A percentile compares a stretch with the other conserved stretches of the same genome.
Evolutionary conservation across 1,139 yeast genomes (phyloP).

Genomic region (Blastobotrys capitulatus): DNA sequence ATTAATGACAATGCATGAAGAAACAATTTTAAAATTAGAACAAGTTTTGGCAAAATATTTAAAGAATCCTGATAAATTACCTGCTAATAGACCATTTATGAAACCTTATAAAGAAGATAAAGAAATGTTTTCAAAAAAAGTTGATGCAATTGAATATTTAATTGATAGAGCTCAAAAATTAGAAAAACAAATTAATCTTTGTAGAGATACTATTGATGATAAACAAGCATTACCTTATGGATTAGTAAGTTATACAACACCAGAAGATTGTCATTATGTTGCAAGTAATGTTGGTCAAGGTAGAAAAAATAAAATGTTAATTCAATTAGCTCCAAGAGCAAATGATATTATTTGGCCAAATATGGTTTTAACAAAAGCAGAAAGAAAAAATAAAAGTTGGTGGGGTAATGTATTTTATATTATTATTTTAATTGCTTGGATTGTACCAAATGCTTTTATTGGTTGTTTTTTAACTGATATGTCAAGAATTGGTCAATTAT

Average conservation of each 20-base stretch:
- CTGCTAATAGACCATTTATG: constrained; percentile 22
- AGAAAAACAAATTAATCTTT: constrained; percentile 27
- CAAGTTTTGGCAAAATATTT: constrained; percentile 31
- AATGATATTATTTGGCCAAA: constrained; percentile 38
- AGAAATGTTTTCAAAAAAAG: constrained; percentile 15
- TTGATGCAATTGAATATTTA: constrained; percentile 33
- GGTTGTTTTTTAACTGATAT: constrained; percentile 38
- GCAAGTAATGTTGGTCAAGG: constrained; percentile 20
- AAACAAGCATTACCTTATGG: constrained; percentile 31
- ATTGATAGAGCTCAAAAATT: constrained; percentile 22
- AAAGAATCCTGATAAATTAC: constrained; percentile 27
- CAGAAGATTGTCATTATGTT: constrained; percentile 27
- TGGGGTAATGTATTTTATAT: constrained; percentile 34
- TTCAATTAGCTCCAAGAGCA: constrained; percentile 34
- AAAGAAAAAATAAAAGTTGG: constrained; percentile 31
- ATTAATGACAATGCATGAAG: constrained; percentile 28
- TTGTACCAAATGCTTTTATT: constrained; percentile 39
- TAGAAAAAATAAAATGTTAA: constrained; percentile 17
- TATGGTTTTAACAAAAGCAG: constrained; percentile 27
- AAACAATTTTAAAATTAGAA: constrained; percentile 29
- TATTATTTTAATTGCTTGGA: constrained; percentile 33
- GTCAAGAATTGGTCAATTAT: constrained; percentile 34
- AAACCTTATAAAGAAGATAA: constrained; percentile 23
- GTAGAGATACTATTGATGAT: constrained; percentile 23
- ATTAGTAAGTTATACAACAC: constrained; percentile 33